phyloP scores from a whole-genome alignment of 1,139 yeast genomes.

The Hemisphaericaspora xylofermentans region DNA sequence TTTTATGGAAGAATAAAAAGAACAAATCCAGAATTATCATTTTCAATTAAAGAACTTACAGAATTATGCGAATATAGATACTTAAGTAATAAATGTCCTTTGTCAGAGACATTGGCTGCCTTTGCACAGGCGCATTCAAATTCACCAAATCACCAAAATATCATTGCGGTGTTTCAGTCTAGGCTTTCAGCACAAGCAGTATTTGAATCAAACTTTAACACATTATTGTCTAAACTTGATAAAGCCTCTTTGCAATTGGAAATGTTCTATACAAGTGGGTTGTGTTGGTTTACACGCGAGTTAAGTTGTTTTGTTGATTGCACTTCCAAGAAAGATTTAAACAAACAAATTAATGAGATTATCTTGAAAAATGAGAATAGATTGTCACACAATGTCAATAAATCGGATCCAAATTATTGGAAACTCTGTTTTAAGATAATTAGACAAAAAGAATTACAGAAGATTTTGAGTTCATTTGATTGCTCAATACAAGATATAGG shows the following conservation, averaged over 20 bases:
- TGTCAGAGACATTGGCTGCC: background rate
- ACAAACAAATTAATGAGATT: slow-evolving; percentile 13
- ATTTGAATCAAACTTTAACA: background rate
- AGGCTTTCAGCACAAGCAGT: slow-evolving; percentile 4
- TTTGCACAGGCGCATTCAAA: background rate
- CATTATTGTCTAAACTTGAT: background rate
- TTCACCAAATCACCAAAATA: background rate
- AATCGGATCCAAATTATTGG: slow-evolving; percentile 22
- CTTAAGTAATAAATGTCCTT: background rate
- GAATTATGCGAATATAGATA: background rate
- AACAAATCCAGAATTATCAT: slow-evolving; percentile 7
- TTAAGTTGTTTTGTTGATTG: slow-evolving; percentile 22
- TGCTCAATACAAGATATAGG: slow-evolving; percentile 15
- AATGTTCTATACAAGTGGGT: slow-evolving; percentile 17
- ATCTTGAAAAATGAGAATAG: slow-evolving; percentile 17
- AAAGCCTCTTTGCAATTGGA: background rate
- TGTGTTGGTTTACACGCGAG: slow-evolving; percentile 26
- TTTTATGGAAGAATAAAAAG: background rate
- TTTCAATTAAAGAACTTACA: background rate
- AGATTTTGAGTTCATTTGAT: slow-evolving; percentile 4
- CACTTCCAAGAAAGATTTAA: background rate
- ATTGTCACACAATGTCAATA: slow-evolving; percentile 15
- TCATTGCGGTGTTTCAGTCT: background rate
- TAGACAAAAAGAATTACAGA: slow-evolving; percentile 7
- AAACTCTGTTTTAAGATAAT: slow-evolving; percentile 14